Evolutionary conservation across 805 yeast genomes (phyloP).

Genomic region (Candida anglica): DNA sequence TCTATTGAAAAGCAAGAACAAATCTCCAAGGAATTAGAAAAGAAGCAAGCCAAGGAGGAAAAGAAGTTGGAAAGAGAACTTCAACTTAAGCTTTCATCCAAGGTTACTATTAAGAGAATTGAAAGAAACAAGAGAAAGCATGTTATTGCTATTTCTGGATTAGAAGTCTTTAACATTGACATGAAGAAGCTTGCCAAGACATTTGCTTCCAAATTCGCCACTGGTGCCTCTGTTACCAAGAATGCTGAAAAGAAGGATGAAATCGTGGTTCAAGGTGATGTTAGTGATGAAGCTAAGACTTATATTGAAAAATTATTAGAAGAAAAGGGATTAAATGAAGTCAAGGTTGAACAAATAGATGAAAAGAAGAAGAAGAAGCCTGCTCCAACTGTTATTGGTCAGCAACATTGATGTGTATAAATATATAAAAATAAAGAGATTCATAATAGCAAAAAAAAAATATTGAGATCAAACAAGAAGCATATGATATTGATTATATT

Average conservation of each 20-base stretch:
- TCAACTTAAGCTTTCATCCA: conserved; percentile 72
- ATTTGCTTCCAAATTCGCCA: conserved; percentile 91
- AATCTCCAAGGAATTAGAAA: conserved; percentile 75
- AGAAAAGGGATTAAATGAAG: conserved; percentile 77
- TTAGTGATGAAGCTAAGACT: conserved; percentile 83
- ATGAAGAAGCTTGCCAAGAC: conserved; percentile 88
- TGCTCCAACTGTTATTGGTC: conserved; percentile 6
- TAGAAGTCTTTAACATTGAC: conserved; percentile 85
- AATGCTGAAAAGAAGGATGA: conserved; percentile 91
- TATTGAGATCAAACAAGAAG: too few relatives aligned
- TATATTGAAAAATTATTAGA: conserved; percentile 66
- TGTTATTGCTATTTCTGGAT: conserved; percentile 79
- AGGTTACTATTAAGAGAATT: conserved; percentile 77
- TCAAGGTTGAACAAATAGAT: conserved; percentile 85
- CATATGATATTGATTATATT: too few relatives aligned
- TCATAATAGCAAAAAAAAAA: too few relatives aligned
- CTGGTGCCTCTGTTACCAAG: conserved; percentile 91
- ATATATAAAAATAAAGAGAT: too few relatives aligned
- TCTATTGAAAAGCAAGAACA: conserved; percentile 77
- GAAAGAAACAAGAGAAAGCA: conserved; percentile 89
- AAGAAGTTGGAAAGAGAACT: conserved; percentile 81
- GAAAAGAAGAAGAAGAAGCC: conserved; percentile 70
- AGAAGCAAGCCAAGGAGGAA: conserved; percentile 82
- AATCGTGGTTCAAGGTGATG: conserved; percentile 90
- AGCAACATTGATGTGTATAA: too few relatives aligned